Evolutionary conservation across 2,329 filamentous ascomycete species (phyloP).

Genomic region (Truncatella angustata): DNA sequence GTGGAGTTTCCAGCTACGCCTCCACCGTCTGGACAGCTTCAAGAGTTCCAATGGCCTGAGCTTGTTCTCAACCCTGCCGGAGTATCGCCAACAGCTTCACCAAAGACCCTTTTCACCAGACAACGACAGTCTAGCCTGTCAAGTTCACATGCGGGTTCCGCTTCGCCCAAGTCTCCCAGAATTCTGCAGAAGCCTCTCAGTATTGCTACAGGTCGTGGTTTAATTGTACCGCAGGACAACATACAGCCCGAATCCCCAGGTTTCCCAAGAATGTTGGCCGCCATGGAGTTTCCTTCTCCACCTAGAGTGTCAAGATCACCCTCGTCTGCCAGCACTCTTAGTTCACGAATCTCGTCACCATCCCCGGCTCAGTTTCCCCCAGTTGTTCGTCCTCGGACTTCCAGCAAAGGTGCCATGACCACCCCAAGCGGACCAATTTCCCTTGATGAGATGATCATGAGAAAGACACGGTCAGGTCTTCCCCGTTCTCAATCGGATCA

Average conservation of each 20-base stretch:
- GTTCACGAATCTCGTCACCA: constrained; percentile 9
- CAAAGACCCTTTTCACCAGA: not conserved
- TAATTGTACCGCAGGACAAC: constrained; percentile 19
- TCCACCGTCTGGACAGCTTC: not conserved
- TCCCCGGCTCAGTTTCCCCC: constrained; percentile 7
- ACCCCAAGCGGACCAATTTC: constrained; percentile 13
- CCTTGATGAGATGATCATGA: constrained; percentile 23
- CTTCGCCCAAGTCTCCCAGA: not conserved
- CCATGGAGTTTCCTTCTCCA: constrained; percentile 25
- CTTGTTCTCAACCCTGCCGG: not conserved
- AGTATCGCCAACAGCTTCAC: not conserved
- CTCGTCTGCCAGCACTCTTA: constrained; percentile 18
- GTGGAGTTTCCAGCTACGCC: constrained; percentile 2
- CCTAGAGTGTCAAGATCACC: constrained; percentile 19
- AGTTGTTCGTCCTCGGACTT: constrained; percentile 18
- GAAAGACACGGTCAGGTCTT: constrained; percentile 9
- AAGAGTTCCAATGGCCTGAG: constrained; percentile 2
- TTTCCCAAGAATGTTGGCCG: constrained; percentile 27
- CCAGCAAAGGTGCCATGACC: constrained; percentile 17
- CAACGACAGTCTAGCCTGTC: not conserved
- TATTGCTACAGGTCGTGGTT: constrained; percentile 11
- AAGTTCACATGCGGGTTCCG: not conserved
- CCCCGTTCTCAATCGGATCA: constrained; percentile 6
- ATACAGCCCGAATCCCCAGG: constrained; percentile 25
- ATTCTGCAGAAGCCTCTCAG: constrained; percentile 10